Evolutionary conservation across 2,329 filamentous ascomycete genomes (phyloP), one percentile per base, ranked within the genome.

Genomic region (Kalmusia sp.): DNA sequence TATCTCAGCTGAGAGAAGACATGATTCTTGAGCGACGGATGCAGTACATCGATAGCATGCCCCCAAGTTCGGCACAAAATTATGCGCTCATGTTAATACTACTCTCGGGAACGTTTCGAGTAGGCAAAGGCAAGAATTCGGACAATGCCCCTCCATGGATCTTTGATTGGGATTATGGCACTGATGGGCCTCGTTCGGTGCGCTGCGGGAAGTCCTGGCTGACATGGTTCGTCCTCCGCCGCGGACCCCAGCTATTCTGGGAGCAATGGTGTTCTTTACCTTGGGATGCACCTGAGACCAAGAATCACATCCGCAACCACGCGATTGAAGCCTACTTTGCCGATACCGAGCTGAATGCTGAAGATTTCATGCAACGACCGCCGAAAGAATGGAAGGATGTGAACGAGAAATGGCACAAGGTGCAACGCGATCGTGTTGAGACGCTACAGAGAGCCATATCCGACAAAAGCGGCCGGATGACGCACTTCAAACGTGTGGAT

Each of bases 1-100:
- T 61, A 2, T 44, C 56, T 9, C 57, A 48, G 31, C 58, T 55
- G 28, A 58, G 53, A 25, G 67, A 72, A 19, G 55, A 67, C 22
- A 4, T 57, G 24, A 49, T 70, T 9, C 28, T 67, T 11, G 49
- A 59, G 27, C 34, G 41, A 28, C 65, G 65, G 12, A 31, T 71
- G 22, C 53, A 57, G 8, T 67, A 68, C 34, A 60, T 69, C 31
- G 43, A 45, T 6, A 47, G 41, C 3, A 40, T 71, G n/a, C 53
- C 63, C 3, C n/a, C 56, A 5, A 6, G 6, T 21, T 30, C 34
- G 15, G 64, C 64, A 2, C 61, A 63, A 35, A 64, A 72, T 46
- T 72, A 71, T 44, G 65, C 63, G 28, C 58, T 70, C 44, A 66
- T 68, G 63, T 67, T 68, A 52, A 65, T 62, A 34, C 59, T 72